These are phyloP conservation scores for Phoenix dactylifera DNA, from an alignment of 176 grass and related monocot species.

Conservation along the genomic window DNA sequence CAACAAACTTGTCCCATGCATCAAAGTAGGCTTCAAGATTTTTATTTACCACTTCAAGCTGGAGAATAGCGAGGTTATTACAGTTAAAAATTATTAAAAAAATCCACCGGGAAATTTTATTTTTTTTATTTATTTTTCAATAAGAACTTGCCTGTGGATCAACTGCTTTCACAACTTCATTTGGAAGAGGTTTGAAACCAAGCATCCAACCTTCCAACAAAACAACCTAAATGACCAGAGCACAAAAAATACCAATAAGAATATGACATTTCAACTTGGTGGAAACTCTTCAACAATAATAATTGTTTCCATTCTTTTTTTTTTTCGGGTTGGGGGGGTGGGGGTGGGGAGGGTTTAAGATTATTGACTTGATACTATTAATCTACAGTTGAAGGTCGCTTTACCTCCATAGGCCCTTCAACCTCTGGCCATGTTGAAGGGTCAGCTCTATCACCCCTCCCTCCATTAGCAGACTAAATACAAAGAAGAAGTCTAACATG, in stretches of 20 bases:
- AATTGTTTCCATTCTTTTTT: no score
- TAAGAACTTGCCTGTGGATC: constrained; percentile 59
- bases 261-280: no score
- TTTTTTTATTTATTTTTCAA: no score
- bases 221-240: constrained; percentile 54
- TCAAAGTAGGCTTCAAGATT: constrained; percentile 82
- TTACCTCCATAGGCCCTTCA: constrained; percentile 86
- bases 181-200: constrained; percentile 92
- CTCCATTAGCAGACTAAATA: constrained; percentile 85
- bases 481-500: constrained; percentile 28
- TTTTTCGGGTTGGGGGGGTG: no score
- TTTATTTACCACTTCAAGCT: constrained; percentile 89
- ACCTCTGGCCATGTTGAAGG: constrained; percentile 81
- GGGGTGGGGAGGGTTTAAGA: no score
- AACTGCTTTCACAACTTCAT: constrained; percentile 77
- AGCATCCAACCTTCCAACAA: constrained; percentile 99
- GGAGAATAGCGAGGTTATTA: constrained; percentile 8
- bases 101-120: no score
- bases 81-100: neutral
- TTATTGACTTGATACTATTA: no score
- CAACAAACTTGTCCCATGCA: constrained; percentile 90
- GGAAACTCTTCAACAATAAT: no score
- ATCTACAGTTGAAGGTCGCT: constrained; percentile 3
- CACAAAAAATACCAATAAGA: constrained; percentile 1
- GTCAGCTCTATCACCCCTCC: constrained; percentile 90